phyloP scores from a whole-genome alignment of 2,329 filamentous ascomycete species.

The Fusarium succisae region DNA sequence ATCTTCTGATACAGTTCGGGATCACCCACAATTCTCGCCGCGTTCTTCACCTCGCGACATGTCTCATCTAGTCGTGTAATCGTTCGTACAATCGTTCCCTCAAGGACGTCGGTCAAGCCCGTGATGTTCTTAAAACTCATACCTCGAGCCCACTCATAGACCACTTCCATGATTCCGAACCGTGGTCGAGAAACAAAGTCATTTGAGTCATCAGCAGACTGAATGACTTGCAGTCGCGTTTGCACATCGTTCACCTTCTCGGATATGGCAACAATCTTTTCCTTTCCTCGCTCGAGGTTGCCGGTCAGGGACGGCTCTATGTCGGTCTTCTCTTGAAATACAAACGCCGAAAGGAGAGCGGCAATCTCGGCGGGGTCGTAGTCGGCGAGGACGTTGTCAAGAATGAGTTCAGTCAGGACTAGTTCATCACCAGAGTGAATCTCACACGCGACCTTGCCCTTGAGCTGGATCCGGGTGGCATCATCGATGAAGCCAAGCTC shows the following conservation, averaged over 20 bases:
- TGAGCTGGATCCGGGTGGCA: conserved; percentile 87
- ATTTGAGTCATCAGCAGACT: conserved; percentile 88
- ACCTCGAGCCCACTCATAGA: conserved; percentile 97
- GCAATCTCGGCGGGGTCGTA: conserved; percentile 98
- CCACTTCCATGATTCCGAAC: conserved; percentile 95
- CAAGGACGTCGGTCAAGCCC: conserved; percentile 92
- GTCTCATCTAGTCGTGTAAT: conserved; percentile 96
- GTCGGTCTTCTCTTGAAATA: conserved; percentile 97
- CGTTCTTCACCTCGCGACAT: conserved; percentile 96
- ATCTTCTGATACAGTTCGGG: conserved; percentile 95
- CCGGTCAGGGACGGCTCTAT: conserved; percentile 82
- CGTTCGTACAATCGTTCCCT: conserved; percentile 95
- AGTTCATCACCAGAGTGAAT: conserved; percentile 97
- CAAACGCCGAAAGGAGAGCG: conserved; percentile 89
- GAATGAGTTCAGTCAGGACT: conserved; percentile 92
- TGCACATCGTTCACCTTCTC: conserved; percentile 94
- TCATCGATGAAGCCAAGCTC: conserved; percentile 93
- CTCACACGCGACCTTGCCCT: conserved; percentile 98
- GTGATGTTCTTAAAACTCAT: conserved; percentile 99
- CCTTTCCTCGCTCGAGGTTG: conserved; percentile 81
- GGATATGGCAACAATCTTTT: conserved; percentile 87
- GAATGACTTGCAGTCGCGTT: conserved; percentile 89
- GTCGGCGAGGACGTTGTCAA: conserved; percentile 95
- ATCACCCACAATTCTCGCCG: conserved; percentile 93
- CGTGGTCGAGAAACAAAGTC: conserved; percentile 88